A percentile compares a stretch with the other conserved stretches of the same genome.
Evolutionary conservation across 768 basidiomycete genomes (phyloP).

Genomic region (Ramaria sp.): DNA sequence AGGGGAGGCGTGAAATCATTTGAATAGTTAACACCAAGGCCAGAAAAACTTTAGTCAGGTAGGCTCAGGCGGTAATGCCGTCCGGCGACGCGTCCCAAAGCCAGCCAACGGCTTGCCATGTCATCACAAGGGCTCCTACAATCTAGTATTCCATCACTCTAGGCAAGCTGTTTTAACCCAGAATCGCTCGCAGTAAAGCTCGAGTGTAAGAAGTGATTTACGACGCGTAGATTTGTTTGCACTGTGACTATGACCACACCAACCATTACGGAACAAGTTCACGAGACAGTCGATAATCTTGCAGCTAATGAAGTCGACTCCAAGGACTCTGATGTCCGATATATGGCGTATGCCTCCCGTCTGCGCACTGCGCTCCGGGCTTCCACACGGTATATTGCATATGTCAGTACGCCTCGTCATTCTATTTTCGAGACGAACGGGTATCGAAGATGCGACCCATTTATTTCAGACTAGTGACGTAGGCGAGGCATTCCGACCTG

Average conservation of each 20-base stretch:
- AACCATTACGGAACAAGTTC: conserved; percentile 22
- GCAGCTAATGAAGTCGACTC: conserved; percentile 55
- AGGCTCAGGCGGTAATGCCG: too few relatives aligned
- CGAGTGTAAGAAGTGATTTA: too few relatives aligned
- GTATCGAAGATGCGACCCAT: background rate
- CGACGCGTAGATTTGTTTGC: too few relatives aligned
- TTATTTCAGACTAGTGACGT: conserved; percentile 60
- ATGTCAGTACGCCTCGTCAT: conserved; percentile 40
- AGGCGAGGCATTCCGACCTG: conserved; percentile 74
- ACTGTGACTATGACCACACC: conserved; percentile 4
- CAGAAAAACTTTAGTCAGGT: too few relatives aligned
- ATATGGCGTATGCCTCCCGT: conserved; percentile 70
- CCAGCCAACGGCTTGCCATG: too few relatives aligned
- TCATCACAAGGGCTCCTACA: too few relatives aligned
- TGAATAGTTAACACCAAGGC: too few relatives aligned
- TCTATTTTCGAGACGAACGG: background rate
- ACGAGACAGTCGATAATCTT: conserved; percentile 42
- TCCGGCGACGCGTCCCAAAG: too few relatives aligned
- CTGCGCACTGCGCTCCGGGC: conserved; percentile 67
- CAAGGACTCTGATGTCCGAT: conserved; percentile 57
- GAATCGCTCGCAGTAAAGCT: too few relatives aligned
- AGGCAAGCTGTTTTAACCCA: too few relatives aligned
- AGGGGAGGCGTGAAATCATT: too few relatives aligned
- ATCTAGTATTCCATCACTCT: too few relatives aligned
- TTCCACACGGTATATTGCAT: conserved; percentile 62